These are phyloP conservation scores for Mollisia scopiformis DNA, from an alignment of 2,329 filamentous ascomycete genomes.

Conservation along the genomic window DNA sequence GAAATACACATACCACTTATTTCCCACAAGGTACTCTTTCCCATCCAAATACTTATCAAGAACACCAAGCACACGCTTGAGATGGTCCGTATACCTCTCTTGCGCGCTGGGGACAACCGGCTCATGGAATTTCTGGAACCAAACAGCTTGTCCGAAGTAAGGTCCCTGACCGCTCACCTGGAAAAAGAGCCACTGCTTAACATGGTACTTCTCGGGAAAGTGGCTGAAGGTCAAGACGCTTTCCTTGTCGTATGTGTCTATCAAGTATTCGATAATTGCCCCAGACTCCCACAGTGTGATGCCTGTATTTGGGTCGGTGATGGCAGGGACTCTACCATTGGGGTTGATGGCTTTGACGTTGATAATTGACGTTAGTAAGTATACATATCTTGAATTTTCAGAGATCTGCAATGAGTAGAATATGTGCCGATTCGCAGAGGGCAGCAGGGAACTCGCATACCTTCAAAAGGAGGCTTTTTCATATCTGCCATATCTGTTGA, in stretches of 20 bases:
- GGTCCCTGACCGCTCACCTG: constrained; percentile 43
- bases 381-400: too few relatives aligned
- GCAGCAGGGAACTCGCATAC: too few relatives aligned
- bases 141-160: constrained; percentile 43
- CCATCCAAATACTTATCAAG: constrained; percentile 43
- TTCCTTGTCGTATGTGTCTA: constrained; percentile 43
- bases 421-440: too few relatives aligned
- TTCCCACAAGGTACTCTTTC: constrained; percentile 41
- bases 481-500: constrained; percentile 39
- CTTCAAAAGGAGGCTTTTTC: constrained; percentile 43
- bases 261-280: constrained; percentile 44
- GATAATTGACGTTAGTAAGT: too few relatives aligned
- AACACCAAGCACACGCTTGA: constrained; percentile 38
- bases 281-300: constrained; percentile 48
- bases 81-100: constrained; percentile 47
- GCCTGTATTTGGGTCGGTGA: constrained; percentile 43
- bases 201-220: constrained; percentile 35
- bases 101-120: constrained; percentile 45
- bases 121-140: constrained; percentile 42
- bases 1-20: constrained; percentile 34
- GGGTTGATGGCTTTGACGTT: constrained; percentile 22
- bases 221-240: constrained; percentile 38
- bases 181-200: constrained; percentile 44
- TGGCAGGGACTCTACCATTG: constrained; percentile 33
- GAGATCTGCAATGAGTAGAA: too few relatives aligned